A percentile compares a stretch with the other conserved stretches of the same genome.
These are phyloP conservation scores for Yarrowia bubula DNA, from an alignment of 805 yeast species.

Conservation along the genomic window DNA sequence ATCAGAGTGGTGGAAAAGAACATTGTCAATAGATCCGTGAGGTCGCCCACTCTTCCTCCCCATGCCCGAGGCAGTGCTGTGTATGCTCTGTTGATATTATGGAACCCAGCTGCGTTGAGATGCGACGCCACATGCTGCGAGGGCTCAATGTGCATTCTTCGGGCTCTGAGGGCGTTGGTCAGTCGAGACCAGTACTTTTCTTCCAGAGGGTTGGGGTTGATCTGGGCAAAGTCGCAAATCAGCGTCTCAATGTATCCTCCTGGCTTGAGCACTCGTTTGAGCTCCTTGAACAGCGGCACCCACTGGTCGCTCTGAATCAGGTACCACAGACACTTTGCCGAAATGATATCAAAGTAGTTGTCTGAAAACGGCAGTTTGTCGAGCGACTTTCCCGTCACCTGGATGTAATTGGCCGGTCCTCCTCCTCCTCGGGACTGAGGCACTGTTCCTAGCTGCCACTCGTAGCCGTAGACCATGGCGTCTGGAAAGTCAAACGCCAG, in stretches of 20 bases:
- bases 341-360: constrained; percentile 36
- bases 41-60: constrained; percentile 38
- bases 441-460: constrained; percentile 31
- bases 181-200: constrained; percentile 21
- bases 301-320: constrained; percentile 33
- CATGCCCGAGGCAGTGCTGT: constrained; percentile 38
- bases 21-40: constrained; percentile 36
- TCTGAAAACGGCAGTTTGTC: constrained; percentile 38
- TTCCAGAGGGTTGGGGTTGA: constrained; percentile 13
- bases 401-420: constrained; percentile 38
- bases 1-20: constrained; percentile 36
- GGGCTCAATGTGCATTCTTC: constrained; percentile 23
- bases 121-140: constrained; percentile 28
- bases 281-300: constrained; percentile 34
- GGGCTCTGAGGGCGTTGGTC: constrained; percentile 28
- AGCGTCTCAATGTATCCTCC: constrained; percentile 38
- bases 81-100: constrained; percentile 33
- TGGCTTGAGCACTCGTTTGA: constrained; percentile 37
- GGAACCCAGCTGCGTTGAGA: constrained; percentile 34
- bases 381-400: constrained; percentile 35
- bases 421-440: constrained; percentile 26
- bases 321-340: constrained; percentile 39
- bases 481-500: constrained; percentile 38
- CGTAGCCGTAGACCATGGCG: constrained; percentile 37
- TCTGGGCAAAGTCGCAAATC: constrained; percentile 32